Evolutionary conservation across 495 filamentous ascomycete species (phyloP).

Genomic region (Lentithecium fluviatile): DNA sequence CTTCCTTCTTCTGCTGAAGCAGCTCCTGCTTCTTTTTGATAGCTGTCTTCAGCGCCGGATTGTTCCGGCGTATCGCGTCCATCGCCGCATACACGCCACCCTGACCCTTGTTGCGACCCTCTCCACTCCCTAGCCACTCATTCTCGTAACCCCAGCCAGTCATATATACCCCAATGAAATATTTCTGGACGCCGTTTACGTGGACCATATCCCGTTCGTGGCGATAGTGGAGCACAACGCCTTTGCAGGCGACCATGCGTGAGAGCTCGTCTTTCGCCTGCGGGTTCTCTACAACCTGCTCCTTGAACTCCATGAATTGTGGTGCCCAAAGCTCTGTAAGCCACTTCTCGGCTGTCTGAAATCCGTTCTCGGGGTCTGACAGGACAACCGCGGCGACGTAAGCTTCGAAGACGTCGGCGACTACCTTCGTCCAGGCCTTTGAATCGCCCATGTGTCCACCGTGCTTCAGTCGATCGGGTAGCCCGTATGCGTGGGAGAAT

Average conservation of each 20-base stretch:
- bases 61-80: slow-evolving; percentile 55
- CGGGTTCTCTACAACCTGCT: slow-evolving; percentile 30
- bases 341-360: slow-evolving; percentile 62
- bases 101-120: slow-evolving; percentile 67
- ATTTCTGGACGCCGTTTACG: slow-evolving; percentile 57
- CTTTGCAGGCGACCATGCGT: slow-evolving; percentile 56
- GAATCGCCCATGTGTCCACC: slow-evolving; percentile 49
- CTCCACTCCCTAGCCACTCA: slow-evolving; percentile 64
- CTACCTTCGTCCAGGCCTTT: slow-evolving; percentile 61
- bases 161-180: slow-evolving; percentile 70
- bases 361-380: slow-evolving; percentile 59
- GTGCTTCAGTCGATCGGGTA: slow-evolving; percentile 60
- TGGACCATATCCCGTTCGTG: slow-evolving; percentile 52
- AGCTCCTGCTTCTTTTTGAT: slow-evolving; percentile 20
- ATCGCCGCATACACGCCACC: slow-evolving; percentile 71
- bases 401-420: slow-evolving; percentile 84
- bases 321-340: slow-evolving; percentile 65
- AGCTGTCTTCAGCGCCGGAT: slow-evolving; percentile 29
- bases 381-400: slow-evolving; percentile 78
- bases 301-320: slow-evolving; percentile 30
- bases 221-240: slow-evolving; percentile 64
- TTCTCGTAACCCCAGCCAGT: slow-evolving; percentile 70
- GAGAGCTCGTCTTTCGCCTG: slow-evolving; percentile 56
- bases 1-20: neutral
- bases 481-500: slow-evolving; percentile 64